These are phyloP conservation scores for Mycosarcoma maydis DNA, from an alignment of 1,284 basidiomycete species.

Conservation along the genomic window DNA sequence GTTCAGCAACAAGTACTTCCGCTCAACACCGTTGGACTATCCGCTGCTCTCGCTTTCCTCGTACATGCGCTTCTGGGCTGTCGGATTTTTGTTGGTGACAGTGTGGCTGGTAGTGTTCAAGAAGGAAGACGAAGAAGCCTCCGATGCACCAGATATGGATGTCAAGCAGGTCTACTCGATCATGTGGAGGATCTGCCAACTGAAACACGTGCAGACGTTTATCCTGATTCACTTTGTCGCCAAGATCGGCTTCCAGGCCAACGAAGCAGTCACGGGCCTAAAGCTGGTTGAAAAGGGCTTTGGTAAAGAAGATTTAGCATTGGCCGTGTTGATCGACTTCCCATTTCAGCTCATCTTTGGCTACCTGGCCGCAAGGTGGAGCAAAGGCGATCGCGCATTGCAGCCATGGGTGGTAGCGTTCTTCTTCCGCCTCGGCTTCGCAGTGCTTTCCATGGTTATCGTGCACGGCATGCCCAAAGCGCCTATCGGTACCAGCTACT, in stretches of 20 bases:
- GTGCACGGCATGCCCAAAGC: constrained; percentile 82
- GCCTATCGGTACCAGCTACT: constrained; percentile 75
- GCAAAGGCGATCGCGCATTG: constrained; percentile 67
- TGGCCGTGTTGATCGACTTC: constrained; percentile 95
- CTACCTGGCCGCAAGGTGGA: constrained; percentile 93
- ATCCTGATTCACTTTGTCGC: constrained; percentile 88
- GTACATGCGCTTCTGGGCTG: constrained; percentile 87
- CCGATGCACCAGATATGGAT: constrained; percentile 79
- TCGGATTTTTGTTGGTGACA: constrained; percentile 83
- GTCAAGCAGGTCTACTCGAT: constrained; percentile 89
- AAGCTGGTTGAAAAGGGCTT: constrained; percentile 98
- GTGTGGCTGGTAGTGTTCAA: constrained; percentile 88
- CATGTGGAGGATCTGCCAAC: constrained; percentile 91
- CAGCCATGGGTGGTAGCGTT: constrained; percentile 85
- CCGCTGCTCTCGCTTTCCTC: constrained; percentile 82
- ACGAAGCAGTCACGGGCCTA: constrained; percentile 89
- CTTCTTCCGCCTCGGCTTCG: constrained; percentile 83
- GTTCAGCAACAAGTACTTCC: constrained; percentile 83
- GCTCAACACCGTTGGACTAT: constrained; percentile 73
- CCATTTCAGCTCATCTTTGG: constrained; percentile 96
- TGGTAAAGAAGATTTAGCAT: constrained; percentile 90
- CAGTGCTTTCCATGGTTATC: constrained; percentile 76
- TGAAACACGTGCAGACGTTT: constrained; percentile 90
- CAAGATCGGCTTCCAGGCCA: constrained; percentile 95
- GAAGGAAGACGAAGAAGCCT: constrained; percentile 75